Percentiles rank a stretch among this genome's conserved stretches.
phyloP scores from a whole-genome alignment of 257 asterid species.

The Salvia splendens region DNA sequence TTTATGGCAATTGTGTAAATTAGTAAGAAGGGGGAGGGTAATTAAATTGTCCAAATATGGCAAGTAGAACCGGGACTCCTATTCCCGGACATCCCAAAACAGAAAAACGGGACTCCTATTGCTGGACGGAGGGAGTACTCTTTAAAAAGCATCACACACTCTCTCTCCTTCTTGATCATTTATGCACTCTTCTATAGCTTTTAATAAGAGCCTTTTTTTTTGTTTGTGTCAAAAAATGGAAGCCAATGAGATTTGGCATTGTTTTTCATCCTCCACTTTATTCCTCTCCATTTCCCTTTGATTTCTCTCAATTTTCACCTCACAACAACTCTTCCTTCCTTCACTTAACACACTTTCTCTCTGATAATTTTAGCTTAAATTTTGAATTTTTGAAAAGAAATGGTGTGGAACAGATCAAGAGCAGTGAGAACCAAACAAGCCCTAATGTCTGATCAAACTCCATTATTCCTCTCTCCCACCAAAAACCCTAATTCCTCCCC shows the following conservation, averaged over 20 bases:
- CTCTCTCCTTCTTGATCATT: too few relatives aligned
- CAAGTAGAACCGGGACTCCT: too few relatives aligned
- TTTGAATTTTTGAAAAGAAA: not conserved
- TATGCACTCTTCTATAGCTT: not conserved
- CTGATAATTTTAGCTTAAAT: constrained; percentile 33
- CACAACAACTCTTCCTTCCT: constrained; percentile 5
- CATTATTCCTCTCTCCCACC: constrained; percentile 41
- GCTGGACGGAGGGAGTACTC: not conserved
- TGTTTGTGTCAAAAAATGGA: constrained; percentile 42
- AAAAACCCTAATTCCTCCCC: constrained; percentile 52
- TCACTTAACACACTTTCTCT: constrained; percentile 5
- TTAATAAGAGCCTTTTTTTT: constrained; percentile 30
- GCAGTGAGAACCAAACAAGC: constrained; percentile 62
- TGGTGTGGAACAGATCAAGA: constrained; percentile 83
- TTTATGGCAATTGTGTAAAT: too few relatives aligned
- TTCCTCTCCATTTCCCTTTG: constrained; percentile 21
- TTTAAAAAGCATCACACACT: constrained; percentile 32
- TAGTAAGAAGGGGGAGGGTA: too few relatives aligned
- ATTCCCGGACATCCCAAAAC: too few relatives aligned
- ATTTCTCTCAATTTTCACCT: constrained; percentile 26
- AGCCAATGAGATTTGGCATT: constrained; percentile 54
- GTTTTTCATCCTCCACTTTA: constrained; percentile 18
- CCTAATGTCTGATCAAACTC: constrained; percentile 55
- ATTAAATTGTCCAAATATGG: too few relatives aligned
- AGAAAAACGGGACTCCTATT: too few relatives aligned